These are phyloP conservation scores for Antarctomyces pellizariae DNA, from an alignment of 495 filamentous ascomycete genomes.

Conservation along the genomic window DNA sequence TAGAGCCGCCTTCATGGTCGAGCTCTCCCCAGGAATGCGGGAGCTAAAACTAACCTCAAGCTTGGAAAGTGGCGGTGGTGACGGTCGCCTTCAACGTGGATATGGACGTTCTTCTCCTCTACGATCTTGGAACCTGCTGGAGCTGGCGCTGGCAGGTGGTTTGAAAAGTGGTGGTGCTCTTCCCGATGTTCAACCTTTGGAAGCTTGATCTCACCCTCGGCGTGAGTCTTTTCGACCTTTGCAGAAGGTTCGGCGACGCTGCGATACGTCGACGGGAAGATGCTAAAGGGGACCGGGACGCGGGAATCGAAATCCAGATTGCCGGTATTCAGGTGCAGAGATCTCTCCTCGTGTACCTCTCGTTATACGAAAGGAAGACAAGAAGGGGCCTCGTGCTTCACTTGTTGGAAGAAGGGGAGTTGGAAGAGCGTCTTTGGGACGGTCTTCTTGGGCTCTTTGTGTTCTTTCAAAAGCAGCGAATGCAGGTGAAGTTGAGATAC, in stretches of 20 bases:
- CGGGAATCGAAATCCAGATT: slow-evolving; percentile 99
- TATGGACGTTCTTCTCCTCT: slow-evolving; percentile 68
- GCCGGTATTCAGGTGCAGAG: slow-evolving; percentile 45
- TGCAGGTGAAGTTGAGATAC: too few species aligned
- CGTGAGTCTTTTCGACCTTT: slow-evolving; percentile 39
- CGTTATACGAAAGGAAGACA: slow-evolving; percentile 87
- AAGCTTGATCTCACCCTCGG: slow-evolving; percentile 76
- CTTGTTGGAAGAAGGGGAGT: slow-evolving; percentile 9
- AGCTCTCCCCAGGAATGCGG: too few species aligned
- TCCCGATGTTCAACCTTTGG: slow-evolving; percentile 52
- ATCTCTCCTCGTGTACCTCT: slow-evolving; percentile 86
- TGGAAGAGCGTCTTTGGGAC: slow-evolving; percentile 4
- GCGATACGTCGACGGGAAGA: slow-evolving; percentile 97
- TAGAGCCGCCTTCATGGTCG: too few species aligned
- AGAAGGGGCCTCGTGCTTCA: slow-evolving; percentile 74
- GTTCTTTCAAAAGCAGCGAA: too few species aligned
- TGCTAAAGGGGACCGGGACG: slow-evolving; percentile 96
- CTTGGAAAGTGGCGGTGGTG: slow-evolving; percentile 44
- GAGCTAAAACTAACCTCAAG: too few species aligned
- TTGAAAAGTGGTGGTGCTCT: too few species aligned
- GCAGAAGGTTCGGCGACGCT: slow-evolving; percentile 66
- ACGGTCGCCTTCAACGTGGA: slow-evolving; percentile 43
- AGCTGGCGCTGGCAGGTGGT: too few species aligned
- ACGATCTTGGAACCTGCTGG: too few species aligned
- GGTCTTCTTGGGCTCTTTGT: too few species aligned